These are phyloP conservation scores for Aspergillus sp. DNA, from an alignment of 2,329 filamentous ascomycete species.

Conservation along the genomic window DNA sequence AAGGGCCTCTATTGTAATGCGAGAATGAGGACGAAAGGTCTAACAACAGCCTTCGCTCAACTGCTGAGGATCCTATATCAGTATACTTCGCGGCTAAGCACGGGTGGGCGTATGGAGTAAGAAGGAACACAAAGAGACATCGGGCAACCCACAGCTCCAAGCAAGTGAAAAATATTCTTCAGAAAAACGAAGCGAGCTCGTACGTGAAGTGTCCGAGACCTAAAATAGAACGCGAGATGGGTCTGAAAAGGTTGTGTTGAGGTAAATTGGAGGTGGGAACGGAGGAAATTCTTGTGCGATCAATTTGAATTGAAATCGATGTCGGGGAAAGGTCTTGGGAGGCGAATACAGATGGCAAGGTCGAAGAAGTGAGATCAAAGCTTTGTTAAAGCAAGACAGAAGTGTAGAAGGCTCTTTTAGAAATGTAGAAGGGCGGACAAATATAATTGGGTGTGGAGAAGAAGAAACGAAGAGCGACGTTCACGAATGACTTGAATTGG, in stretches of 20 bases:
- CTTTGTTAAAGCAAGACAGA: conserved; percentile 1
- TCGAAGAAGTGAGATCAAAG: conserved; percentile 12
- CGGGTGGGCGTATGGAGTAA: not conserved
- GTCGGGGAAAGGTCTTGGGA: conserved; percentile 17
- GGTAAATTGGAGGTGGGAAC: conserved; percentile 13
- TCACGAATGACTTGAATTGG: conserved; percentile 14
- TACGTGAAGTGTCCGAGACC: conserved; percentile 6
- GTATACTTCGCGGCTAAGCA: conserved; percentile 4
- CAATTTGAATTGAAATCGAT: conserved; percentile 19
- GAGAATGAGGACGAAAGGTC: conserved; percentile 15
- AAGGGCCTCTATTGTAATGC: conserved; percentile 19
- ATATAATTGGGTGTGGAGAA: conserved; percentile 7
- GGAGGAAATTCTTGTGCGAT: conserved; percentile 29
- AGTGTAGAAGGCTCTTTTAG: not conserved
- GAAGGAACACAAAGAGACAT: not conserved
- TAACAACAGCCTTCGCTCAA: conserved; percentile 23
- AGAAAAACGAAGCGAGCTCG: not conserved
- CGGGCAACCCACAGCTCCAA: conserved; percentile 10
- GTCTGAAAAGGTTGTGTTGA: conserved; percentile 19
- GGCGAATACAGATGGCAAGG: conserved; percentile 14
- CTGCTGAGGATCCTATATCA: conserved; percentile 20
- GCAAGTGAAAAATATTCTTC: conserved; percentile 9
- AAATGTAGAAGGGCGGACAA: conserved; percentile 3
- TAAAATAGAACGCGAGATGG: conserved; percentile 18
- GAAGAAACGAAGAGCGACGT: conserved; percentile 11